Evolutionary conservation across 352 stramenopile species (phyloP).

Genomic region (Pythium aquatile): DNA sequence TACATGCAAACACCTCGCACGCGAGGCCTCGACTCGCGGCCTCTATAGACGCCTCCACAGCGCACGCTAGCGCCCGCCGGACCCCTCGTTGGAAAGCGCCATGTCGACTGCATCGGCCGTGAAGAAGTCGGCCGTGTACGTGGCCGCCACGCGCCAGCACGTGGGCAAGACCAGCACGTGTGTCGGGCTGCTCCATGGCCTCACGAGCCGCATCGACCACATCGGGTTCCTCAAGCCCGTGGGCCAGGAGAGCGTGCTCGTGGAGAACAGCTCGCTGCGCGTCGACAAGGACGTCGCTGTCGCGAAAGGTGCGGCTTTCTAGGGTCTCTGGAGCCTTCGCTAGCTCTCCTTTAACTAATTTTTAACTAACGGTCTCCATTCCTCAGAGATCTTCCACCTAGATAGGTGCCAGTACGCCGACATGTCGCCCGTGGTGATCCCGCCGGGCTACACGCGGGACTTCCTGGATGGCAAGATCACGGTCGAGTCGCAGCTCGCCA

Average conservation of each 20-base stretch:
- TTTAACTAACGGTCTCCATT: not conserved
- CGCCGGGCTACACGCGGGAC: constrained; percentile 94
- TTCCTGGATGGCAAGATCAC: constrained; percentile 94
- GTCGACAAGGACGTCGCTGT: constrained; percentile 92
- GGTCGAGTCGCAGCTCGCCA: constrained; percentile 63
- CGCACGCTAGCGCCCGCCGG: not conserved
- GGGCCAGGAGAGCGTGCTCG: constrained; percentile 89
- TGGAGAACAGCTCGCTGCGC: constrained; percentile 59
- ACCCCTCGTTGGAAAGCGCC: not conserved
- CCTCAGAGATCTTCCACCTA: constrained; percentile 92
- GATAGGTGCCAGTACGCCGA: constrained; percentile 90
- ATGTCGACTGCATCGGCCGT: not conserved
- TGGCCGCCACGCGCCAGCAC: constrained; percentile 87
- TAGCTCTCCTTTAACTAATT: constrained; percentile 8
- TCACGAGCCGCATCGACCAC: constrained; percentile 89
- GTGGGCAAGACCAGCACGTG: constrained; percentile 93
- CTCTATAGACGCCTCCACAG: not conserved
- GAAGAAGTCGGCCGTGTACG: constrained; percentile 70
- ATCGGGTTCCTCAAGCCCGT: constrained; percentile 95
- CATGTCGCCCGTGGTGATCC: constrained; percentile 97
- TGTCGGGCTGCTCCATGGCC: constrained; percentile 91
- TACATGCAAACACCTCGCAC: constrained; percentile 5
- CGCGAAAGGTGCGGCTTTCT: constrained; percentile 67
- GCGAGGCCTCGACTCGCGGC: not conserved
- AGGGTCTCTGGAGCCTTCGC: too few species aligned